Base-by-base conservation (phyloP, 805 yeast species). In the Sporopachydermia lactativora region DNA sequence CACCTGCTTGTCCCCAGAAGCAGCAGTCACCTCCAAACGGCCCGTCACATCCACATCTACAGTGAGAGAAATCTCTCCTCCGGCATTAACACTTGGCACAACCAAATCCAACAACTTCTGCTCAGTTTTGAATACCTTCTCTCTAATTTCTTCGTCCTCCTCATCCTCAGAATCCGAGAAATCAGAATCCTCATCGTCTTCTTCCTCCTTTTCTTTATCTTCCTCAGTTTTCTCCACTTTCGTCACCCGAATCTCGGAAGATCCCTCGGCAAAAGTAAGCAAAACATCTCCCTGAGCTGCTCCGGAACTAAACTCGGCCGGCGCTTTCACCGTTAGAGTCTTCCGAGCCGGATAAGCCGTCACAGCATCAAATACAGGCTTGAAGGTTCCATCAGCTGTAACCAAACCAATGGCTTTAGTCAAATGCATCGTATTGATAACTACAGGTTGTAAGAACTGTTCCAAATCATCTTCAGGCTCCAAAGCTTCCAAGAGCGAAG, bases 301-400 rank as follows among this genome's bases (percentile, higher is more conserved):
- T 40, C 78, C 77, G 52, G 75, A 73, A 48, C 72, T 68, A 50
- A 89, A 69, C 40, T 73, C 31, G 31, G 31, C 31, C 8, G 31
- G 31, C 8, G 31, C 31, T n/a, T 24, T 24, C 45, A 82, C 52
- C 13, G 84, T 65, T 8, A 24, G 31, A 8, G 31, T 24, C 63
- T 79, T 82, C 64, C 84, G 81, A 55, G 84, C 81, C 49, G 98
- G 98, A 61, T 77, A 77, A 18, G 96, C 83, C 41, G 97, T 83
- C 65, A 86, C 89, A 40, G 77, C 73, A 45, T 81, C 77, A 41
- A 92, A 64, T 36, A 92, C 67, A 35, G 89, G 73, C 44, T 75
- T 70, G 57, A 86, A 83, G 36, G 55, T 54, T 50, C 85, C 89
- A 42, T 75, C 75, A 36, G 75, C 77, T 52, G 73, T 77, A 55